phyloP scores from a whole-genome alignment of 306 rosid genomes.

The Crotalaria pallida region DNA sequence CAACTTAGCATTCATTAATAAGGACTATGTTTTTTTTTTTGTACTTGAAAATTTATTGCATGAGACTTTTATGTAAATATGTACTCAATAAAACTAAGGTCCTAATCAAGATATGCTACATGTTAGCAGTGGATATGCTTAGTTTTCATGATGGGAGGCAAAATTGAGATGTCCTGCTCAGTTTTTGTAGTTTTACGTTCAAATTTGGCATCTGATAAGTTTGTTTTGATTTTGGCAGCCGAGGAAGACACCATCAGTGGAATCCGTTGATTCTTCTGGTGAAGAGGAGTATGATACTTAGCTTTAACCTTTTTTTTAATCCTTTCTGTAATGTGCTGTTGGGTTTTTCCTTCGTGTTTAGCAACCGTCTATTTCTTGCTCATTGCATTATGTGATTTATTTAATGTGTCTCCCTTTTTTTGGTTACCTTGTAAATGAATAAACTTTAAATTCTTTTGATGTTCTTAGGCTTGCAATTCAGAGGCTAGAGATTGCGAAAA shows the following conservation, averaged over 20 bases:
- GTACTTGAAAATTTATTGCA: background rate
- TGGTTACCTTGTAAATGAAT: background rate
- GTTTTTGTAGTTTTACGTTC: background rate
- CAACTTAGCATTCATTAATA: background rate
- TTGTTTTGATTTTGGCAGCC: slow-evolving; percentile 51
- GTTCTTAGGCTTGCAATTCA: slow-evolving; percentile 83
- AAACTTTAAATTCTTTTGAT: background rate
- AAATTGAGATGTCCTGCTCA: background rate
- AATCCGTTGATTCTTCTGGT: slow-evolving; percentile 94
- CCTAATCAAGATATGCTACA: background rate
- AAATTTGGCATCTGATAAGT: slow-evolving; percentile 23
- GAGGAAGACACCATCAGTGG: slow-evolving; percentile 85
- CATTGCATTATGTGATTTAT: background rate
- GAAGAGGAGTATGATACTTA: slow-evolving; percentile 89
- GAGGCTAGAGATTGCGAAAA: slow-evolving; percentile 92
- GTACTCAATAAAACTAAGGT: background rate
- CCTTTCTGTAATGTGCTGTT: background rate
- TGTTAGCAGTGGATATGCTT: background rate
- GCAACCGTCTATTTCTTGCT: background rate
- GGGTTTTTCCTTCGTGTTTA: background rate
- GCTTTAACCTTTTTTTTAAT: background rate
- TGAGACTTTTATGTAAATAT: background rate
- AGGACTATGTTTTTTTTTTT: background rate
- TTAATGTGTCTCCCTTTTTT: background rate
- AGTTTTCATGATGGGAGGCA: background rate